Evolutionary conservation across 352 stramenopile species (phyloP), one percentile per base, ranked within the genome.

Genomic region (Thraustotheca clavata): DNA sequence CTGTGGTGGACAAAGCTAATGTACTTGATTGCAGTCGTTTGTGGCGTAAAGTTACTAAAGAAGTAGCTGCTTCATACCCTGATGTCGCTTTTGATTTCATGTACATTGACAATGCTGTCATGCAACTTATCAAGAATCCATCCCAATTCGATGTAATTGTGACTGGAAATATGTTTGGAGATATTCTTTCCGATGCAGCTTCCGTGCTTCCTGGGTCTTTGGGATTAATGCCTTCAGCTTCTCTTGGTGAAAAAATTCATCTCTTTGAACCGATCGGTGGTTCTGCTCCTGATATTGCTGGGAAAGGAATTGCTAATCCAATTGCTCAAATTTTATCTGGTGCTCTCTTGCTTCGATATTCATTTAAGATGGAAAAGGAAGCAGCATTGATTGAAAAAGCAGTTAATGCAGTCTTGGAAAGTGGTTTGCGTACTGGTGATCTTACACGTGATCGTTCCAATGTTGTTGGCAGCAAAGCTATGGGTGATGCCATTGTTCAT

Each of bases 91-190:
- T 98, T 43, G 95, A 96, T 60, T 97, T 98, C 76, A 98, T 99
- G 96, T 91, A 99, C 80, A 96, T 99, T 46, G 97, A 99, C 76
- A 99, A 99, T 75, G 96, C 95, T 31, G 96, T 98, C 62, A 99
- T 99, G 96, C 92, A 98, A 75, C 72, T 99, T 32, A 99, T 99
- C 71, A 86, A 96, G 69, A 98, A 91, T 73, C 97, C 97, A 33
- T 98, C 96, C 65, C 95, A 99, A 80, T 99, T 99, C 69, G 97
- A 99, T 73, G 97, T 98, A 43, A 98, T 99, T 73, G 96, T 98
- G 33, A 98, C 90, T 33, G 95, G 96, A 67, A 99, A 99, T 79
- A 98, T 99, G 76, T 99, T 99, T 76, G 97, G 97, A 49, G 97
- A 99, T 76, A 99, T 99, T 70, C 69, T 99, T 4, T 98, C 91